Evolutionary conservation across 108 stramenopile species (phyloP), one percentile per base, ranked within the genome.

Genomic region (Pinguiococcus pyrenoidosus): DNA sequence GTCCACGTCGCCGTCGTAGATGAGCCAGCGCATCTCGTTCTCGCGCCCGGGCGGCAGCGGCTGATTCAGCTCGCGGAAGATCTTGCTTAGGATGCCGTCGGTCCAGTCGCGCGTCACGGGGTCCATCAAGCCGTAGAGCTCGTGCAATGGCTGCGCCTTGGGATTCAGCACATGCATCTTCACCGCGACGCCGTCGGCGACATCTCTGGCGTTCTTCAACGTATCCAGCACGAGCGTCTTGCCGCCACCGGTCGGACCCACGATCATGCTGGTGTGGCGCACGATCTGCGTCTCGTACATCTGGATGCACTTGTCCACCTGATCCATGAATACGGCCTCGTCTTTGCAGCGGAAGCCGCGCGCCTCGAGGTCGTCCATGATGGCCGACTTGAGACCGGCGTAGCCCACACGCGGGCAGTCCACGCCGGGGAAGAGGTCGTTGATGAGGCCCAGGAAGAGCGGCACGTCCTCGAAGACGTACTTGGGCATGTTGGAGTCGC

Each of bases 401-500:
- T 77, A 79, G 16, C 74, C 78, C 20, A 79, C 76, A 5, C 78
- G 70, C 12, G 74, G 74, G 59, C 74, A 73, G 47, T 79, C 74
- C 48, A 79, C 61, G 16, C 74, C 76, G 7, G 78, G 75, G 67
- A 79, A 79, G 18, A 79, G 59, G 46, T 79, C 78, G 25, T 69
- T 69, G 49, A 79, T 79, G 21, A 79, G 62, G 18, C 78, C 78
- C 20, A 32, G 32, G 51, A 79, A 79, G 21, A 79, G 57, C 2
- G 76, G 78, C 1, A 79, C 78, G 51, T 79, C 78, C 36, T 79
- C 78, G 56, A 72, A 79, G 14, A 79, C 73, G 52, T 73, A 79
- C 54, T 79, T 79, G 46, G 78, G 78, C 76, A 79, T 77, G 72
- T 79, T 79, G 37, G 62, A 59, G 46, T 79, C 78, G 8, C 78